These are phyloP conservation scores for Gyromitra esculenta DNA, from an alignment of 2,329 filamentous ascomycete genomes.

Conservation along the genomic window DNA sequence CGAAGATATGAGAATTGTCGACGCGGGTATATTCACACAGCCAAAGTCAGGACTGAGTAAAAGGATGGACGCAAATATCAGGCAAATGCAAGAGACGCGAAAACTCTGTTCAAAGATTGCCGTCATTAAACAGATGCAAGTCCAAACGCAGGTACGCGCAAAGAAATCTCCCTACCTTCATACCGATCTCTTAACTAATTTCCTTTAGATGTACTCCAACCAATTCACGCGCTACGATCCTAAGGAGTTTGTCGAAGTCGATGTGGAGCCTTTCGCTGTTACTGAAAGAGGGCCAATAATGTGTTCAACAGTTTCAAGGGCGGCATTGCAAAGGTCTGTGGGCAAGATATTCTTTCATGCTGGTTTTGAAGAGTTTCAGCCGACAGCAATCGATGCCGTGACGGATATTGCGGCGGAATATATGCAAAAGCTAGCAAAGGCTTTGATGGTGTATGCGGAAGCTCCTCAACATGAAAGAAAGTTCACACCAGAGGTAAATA, in stretches of 20 bases:
- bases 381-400: conserved; percentile 87
- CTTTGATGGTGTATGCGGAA: conserved; percentile 84
- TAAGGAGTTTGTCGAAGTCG: conserved; percentile 84
- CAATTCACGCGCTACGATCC: conserved; percentile 97
- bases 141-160: conserved; percentile 83
- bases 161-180: conserved; percentile 16
- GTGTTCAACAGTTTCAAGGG: conserved; percentile 80
- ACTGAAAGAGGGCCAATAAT: conserved; percentile 90
- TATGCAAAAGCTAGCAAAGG: conserved; percentile 82
- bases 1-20: conserved; percentile 81
- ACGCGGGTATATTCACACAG: conserved; percentile 77
- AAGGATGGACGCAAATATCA: conserved; percentile 89
- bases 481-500: conserved; percentile 56
- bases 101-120: conserved; percentile 96
- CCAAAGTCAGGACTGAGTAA: conserved; percentile 77
- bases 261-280: conserved; percentile 87
- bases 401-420: conserved; percentile 91
- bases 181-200: conserved; percentile 58
- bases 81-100: conserved; percentile 94
- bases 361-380: conserved; percentile 96
- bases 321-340: conserved; percentile 87
- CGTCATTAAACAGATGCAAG: conserved; percentile 99
- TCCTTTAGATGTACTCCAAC: conserved; percentile 84
- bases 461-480: conserved; percentile 69
- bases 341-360: conserved; percentile 96